These are phyloP conservation scores for Kandelia obovata DNA, from an alignment of 345 rosid species.

Conservation along the genomic window DNA sequence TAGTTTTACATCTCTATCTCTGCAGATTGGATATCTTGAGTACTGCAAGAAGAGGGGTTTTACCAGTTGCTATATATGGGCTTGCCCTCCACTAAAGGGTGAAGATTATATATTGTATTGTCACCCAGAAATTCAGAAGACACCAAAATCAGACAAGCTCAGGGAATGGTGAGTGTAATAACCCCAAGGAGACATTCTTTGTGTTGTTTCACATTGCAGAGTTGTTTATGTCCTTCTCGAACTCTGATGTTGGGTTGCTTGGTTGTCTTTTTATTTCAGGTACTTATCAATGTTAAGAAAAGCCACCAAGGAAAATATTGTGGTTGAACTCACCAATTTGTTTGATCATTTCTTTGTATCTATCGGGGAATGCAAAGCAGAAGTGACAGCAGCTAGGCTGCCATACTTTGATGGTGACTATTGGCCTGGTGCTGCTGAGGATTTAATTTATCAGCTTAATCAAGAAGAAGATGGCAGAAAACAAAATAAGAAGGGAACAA, in stretches of 20 bases:
- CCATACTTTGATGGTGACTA: slow-evolving; percentile 99
- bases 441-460: slow-evolving; percentile 74
- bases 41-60: slow-evolving; percentile 97
- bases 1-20: slow-evolving; percentile 15
- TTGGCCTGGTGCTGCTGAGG: slow-evolving; percentile 99
- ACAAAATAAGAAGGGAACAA: slow-evolving; percentile 75
- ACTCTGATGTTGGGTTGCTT: slow-evolving; percentile 8
- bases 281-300: slow-evolving; percentile 83
- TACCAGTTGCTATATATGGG: slow-evolving; percentile 99
- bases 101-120: slow-evolving; percentile 98
- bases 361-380: slow-evolving; percentile 81
- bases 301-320: slow-evolving; percentile 82
- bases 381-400: slow-evolving; percentile 94
- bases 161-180: slow-evolving; percentile 80
- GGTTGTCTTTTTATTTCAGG: slow-evolving; percentile 43
- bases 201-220: background rate
- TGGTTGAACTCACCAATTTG: slow-evolving; percentile 73
- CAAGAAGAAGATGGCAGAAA: slow-evolving; percentile 96
- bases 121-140: slow-evolving; percentile 99
- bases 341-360: slow-evolving; percentile 89
- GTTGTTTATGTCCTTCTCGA: slow-evolving; percentile 15
- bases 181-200: slow-evolving; percentile 8
- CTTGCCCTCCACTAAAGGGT: slow-evolving; percentile 98
- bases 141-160: slow-evolving; percentile 96
- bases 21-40: slow-evolving; percentile 97